Base-by-base conservation (phyloP, 345 rosid genomes). In the Citrus glauca region DNA sequence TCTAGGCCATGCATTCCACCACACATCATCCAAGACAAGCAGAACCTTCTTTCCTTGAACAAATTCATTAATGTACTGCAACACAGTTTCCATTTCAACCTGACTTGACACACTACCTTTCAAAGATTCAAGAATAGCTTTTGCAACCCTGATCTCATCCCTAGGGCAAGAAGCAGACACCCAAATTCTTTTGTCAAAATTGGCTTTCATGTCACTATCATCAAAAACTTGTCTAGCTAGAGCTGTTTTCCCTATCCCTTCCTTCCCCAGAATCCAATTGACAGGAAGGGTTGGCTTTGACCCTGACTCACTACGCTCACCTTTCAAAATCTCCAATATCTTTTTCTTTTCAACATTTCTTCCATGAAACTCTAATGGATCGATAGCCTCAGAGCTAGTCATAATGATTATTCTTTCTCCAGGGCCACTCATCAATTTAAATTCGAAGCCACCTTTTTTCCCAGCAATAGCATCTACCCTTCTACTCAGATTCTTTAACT, bases 391-490 rank as follows among this genome's bases (percentile, higher is more conserved):
- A 10, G 16, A 42, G 50, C 50, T 11, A 42, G 4, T 11, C 50
- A 1, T 42, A 1, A 0, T 42, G 50, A 11, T 42, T 42, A 0
- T 0, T 42, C 4, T 0, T 42, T 40, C 45, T 0, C 45, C 45
- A 40, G 45, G 0, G 45, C 45, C 45, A 2, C 50, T 42, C 50
- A 42, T 42, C 4, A 3, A 42, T 42, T 42, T 42, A 42, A 42
- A 0, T 10, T 0, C 0, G 50, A 42, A 42, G 0, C 50, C 16
- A 42, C 0, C 48, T 0, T 9, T 42, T 11, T 42, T 42, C 50
- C 50, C 16, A 42, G 50, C 16, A 10, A 42, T 42, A 42, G 4
- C 50, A 42, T 42, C 50, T 42, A 42, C 50, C 50, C 50, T 42
- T 42, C 13, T 42, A 42, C 50, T 42, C 50, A 42, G 50, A 11